A percentile compares a stretch with the other conserved stretches of the same genome.
These are phyloP conservation scores for Diaporthe citriasiana DNA, from an alignment of 2,329 filamentous ascomycete species.

Conservation along the genomic window DNA sequence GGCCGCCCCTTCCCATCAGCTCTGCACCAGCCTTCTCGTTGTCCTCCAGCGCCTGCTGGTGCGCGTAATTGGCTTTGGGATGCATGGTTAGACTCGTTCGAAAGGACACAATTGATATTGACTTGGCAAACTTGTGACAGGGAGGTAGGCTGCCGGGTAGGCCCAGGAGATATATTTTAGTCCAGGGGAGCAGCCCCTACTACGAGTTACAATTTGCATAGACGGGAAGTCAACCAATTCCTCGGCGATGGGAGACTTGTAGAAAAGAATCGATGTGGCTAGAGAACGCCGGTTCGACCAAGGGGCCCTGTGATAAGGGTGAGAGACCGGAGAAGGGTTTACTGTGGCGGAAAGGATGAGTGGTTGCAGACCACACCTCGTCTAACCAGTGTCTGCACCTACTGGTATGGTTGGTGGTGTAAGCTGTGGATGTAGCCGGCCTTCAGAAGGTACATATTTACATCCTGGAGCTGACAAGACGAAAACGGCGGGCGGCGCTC, in stretches of 20 bases:
- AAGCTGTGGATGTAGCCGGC: neutral
- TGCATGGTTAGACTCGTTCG: neutral
- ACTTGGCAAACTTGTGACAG: too few species aligned
- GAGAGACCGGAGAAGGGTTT: neutral
- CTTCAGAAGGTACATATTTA: too few species aligned
- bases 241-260: neutral
- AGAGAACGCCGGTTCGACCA: neutral
- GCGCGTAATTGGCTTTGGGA: neutral
- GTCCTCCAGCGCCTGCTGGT: too few species aligned
- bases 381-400: neutral
- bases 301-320: neutral
- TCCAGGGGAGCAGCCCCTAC: neutral
- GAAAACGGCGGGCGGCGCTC: neutral
- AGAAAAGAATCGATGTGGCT: neutral
- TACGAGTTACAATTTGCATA: neutral
- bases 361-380: too few species aligned
- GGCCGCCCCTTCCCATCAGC: neutral
- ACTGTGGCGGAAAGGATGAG: neutral
- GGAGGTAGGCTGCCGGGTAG: neutral
- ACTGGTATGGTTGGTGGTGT: neutral
- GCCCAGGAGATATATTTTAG: too few species aligned
- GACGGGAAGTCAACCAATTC: neutral
- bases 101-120: neutral
- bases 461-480: neutral
- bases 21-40: neutral